phyloP scores from a whole-genome alignment of 768 basidiomycete species.

The Agrocybe pediades region DNA sequence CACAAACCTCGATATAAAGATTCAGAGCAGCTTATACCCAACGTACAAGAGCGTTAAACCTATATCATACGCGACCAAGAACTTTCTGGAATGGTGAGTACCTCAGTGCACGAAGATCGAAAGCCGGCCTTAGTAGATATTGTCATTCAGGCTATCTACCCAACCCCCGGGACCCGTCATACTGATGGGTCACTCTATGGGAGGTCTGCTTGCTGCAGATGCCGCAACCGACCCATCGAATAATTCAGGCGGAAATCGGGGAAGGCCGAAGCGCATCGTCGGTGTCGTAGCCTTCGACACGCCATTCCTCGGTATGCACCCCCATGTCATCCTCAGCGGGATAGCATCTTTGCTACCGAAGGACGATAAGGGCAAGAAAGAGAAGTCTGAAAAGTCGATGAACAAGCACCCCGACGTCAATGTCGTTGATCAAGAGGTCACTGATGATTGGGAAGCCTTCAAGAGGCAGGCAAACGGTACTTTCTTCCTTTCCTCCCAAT shows the following conservation, averaged over 20 bases:
- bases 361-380: constrained; percentile 26
- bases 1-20: constrained; percentile 32
- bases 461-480: constrained; percentile 32
- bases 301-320: constrained; percentile 64
- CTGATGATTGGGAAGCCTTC: constrained; percentile 51
- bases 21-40: constrained; percentile 55
- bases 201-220: constrained; percentile 59
- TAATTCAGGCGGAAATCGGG: constrained; percentile 23
- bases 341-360: constrained; percentile 55
- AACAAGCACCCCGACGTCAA: constrained; percentile 45
- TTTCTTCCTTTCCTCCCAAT: constrained; percentile 13
- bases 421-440: constrained; percentile 45
- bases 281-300: constrained; percentile 62
- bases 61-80: constrained; percentile 48
- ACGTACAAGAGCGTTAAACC: constrained; percentile 62
- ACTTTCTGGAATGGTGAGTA: constrained; percentile 56
- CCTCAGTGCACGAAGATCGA: background rate
- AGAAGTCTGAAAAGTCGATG: constrained; percentile 39
- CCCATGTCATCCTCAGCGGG: constrained; percentile 58
- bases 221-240: constrained; percentile 49
- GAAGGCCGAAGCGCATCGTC: constrained; percentile 44
- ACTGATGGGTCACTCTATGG: constrained; percentile 61
- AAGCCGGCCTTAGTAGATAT: background rate
- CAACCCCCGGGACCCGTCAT: constrained; percentile 60
- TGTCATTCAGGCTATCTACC: constrained; percentile 45